Percentiles rank a stretch among this genome's conserved stretches.
phyloP scores from a whole-genome alignment of 192 early-diverging fungal species.

The Coemansia sp. region DNA sequence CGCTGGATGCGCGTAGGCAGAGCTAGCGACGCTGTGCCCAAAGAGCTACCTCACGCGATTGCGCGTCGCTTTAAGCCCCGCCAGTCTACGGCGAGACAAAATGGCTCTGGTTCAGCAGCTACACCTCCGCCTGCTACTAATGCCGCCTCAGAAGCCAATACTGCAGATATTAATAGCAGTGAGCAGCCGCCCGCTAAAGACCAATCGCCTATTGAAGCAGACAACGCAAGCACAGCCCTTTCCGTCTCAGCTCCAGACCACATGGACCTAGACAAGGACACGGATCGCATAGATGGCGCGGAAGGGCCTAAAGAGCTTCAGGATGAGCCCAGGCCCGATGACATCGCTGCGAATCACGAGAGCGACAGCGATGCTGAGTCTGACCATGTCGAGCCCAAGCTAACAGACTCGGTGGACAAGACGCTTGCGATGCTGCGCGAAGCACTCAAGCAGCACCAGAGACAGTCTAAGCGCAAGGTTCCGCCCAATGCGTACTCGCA shows the following conservation, averaged over 20 bases:
- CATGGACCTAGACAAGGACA: neutral
- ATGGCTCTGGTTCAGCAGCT: neutral
- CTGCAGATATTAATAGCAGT: slow-evolving; percentile 14
- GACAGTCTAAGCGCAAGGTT: slow-evolving; percentile 76
- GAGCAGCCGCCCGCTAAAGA: neutral
- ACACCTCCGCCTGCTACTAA: neutral
- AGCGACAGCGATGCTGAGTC: neutral
- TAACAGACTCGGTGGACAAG: slow-evolving; percentile 21
- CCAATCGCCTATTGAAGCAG: neutral
- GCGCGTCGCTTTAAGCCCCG: slow-evolving; percentile 61
- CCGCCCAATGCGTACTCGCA: slow-evolving; percentile 75
- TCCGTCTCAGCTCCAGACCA: neutral
- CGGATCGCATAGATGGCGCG: neutral
- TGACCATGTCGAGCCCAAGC: neutral
- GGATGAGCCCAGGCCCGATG: slow-evolving; percentile 14
- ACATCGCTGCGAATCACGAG: neutral
- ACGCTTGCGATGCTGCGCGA: slow-evolving; percentile 61
- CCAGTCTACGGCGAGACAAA: neutral
- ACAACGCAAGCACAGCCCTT: neutral
- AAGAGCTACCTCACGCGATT: slow-evolving; percentile 78
- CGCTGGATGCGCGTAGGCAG: slow-evolving; percentile 79
- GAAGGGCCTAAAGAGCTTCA: neutral
- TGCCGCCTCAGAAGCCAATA: neutral
- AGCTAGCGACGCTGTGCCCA: slow-evolving; percentile 81
- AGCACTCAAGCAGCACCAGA: slow-evolving; percentile 78